A percentile compares a stretch with the other conserved stretches of the same genome.
Evolutionary conservation across 805 yeast genomes (phyloP).

Genomic region (Yamadazyma sp.): DNA sequence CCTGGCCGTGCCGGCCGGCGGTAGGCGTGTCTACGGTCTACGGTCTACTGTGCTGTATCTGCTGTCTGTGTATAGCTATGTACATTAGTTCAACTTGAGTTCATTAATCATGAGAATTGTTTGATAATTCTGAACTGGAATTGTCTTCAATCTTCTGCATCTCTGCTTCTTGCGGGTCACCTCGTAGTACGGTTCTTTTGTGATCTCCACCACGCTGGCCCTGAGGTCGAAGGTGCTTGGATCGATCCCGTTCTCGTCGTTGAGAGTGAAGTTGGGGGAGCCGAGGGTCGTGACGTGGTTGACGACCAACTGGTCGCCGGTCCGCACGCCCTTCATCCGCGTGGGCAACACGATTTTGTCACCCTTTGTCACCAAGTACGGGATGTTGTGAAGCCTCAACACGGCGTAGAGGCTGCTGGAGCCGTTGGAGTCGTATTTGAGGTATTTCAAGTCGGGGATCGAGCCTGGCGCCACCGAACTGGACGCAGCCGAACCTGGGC

Average conservation of each 20-base stretch:
- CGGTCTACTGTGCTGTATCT: no score
- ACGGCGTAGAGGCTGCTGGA: constrained; percentile 69
- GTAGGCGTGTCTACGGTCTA: constrained; percentile 2
- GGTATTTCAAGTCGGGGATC: constrained; percentile 14
- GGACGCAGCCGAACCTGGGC: constrained; percentile 37
- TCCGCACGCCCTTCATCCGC: constrained; percentile 67
- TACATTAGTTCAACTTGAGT: constrained; percentile 45
- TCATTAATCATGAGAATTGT: constrained; percentile 80
- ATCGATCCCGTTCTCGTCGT: constrained; percentile 25
- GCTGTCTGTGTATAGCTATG: constrained; percentile 8
- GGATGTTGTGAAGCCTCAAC: constrained; percentile 76
- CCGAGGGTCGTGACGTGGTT: constrained; percentile 81
- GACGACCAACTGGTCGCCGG: constrained; percentile 80
- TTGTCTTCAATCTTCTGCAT: constrained; percentile 75
- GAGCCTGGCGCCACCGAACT: constrained; percentile 33
- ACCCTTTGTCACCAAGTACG: constrained; percentile 88
- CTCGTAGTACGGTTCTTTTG: constrained; percentile 70
- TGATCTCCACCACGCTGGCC: constrained; percentile 84
- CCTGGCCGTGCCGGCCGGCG: neutral
- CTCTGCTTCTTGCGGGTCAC: constrained; percentile 62
- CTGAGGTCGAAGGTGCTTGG: constrained; percentile 51
- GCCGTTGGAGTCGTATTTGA: constrained; percentile 63
- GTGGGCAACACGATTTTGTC: constrained; percentile 81
- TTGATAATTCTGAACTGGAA: constrained; percentile 69
- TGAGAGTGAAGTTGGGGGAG: constrained; percentile 66